Evolutionary conservation across 176 grass and related monocot species (phyloP).

Genomic region (Tillandsia fasciculata): DNA sequence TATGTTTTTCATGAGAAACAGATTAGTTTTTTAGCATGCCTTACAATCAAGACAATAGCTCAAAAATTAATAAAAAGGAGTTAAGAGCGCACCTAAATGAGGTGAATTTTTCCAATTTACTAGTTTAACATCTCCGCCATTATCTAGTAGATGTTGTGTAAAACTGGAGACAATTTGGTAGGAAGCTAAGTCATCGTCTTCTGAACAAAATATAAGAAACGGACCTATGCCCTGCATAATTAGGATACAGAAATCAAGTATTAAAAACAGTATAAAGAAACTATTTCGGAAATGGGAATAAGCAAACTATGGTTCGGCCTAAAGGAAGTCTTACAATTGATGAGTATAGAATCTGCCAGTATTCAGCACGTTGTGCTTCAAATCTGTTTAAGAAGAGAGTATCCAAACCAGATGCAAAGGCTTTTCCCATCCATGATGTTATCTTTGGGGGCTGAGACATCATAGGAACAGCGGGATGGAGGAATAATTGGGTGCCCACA

Average conservation of each 20-base stretch:
- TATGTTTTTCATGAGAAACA: not conserved
- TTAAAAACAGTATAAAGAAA: constrained; percentile 9
- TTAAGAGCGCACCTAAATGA: constrained; percentile 46
- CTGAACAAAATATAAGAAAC: constrained; percentile 86
- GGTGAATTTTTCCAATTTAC: constrained; percentile 67
- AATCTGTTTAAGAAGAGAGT: constrained; percentile 86
- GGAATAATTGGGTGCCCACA: constrained; percentile 39
- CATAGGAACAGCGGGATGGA: constrained; percentile 29
- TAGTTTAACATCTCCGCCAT: constrained; percentile 65
- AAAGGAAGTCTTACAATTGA: constrained; percentile 49
- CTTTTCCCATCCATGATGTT: constrained; percentile 66
- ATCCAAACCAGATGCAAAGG: constrained; percentile 66
- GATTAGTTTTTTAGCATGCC: not conserved
- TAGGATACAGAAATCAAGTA: not conserved
- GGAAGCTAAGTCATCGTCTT: constrained; percentile 81
- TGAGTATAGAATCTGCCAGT: constrained; percentile 88
- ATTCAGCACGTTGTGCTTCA: constrained; percentile 83
- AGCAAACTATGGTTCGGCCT: not conserved
- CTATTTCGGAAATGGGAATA: not conserved
- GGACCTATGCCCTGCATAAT: constrained; percentile 58
- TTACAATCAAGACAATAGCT: not conserved
- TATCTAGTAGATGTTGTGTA: constrained; percentile 50
- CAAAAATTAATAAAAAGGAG: not conserved
- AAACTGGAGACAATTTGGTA: constrained; percentile 64
- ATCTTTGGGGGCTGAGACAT: constrained; percentile 39